Percentiles rank a stretch among this genome's conserved stretches.
phyloP scores from a whole-genome alignment of 192 early-diverging fungal genomes.

The Coemansia sp. region DNA sequence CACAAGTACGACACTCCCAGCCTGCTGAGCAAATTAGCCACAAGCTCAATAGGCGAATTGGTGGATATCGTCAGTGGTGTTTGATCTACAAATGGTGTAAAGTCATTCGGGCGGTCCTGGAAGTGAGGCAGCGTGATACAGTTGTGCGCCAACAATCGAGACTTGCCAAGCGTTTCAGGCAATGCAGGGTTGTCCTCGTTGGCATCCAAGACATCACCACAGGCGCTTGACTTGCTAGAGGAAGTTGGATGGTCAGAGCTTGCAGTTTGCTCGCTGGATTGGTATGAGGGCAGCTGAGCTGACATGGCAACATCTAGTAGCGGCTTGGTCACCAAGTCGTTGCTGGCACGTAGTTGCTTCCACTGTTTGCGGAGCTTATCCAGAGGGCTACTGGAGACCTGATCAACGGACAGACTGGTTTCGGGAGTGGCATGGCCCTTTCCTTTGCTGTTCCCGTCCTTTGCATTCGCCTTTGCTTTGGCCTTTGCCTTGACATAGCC shows the following conservation, averaged over 20 bases:
- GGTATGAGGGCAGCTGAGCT: slow-evolving; percentile 21
- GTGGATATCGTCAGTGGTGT: slow-evolving; percentile 76
- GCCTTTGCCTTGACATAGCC: slow-evolving; percentile 19
- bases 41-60: slow-evolving; percentile 81
- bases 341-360: background rate
- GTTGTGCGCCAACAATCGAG: slow-evolving; percentile 15
- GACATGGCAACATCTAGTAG: slow-evolving; percentile 5
- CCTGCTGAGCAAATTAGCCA: slow-evolving; percentile 81
- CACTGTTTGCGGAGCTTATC: slow-evolving; percentile 9
- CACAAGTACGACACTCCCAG: slow-evolving; percentile 80
- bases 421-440: background rate
- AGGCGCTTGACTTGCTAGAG: slow-evolving; percentile 3
- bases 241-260: background rate
- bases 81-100: slow-evolving; percentile 58
- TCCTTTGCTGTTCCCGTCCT: background rate
- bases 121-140: slow-evolving; percentile 29
- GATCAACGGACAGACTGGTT: background rate
- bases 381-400: background rate
- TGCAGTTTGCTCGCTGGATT: slow-evolving; percentile 12
- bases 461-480: background rate
- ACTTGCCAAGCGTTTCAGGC: background rate
- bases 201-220: background rate
- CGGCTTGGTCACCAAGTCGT: slow-evolving; percentile 1
- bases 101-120: slow-evolving; percentile 47
- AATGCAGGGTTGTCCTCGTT: background rate